phyloP scores from a whole-genome alignment of 441 rosid species.

The Erodium moschatum region DNA sequence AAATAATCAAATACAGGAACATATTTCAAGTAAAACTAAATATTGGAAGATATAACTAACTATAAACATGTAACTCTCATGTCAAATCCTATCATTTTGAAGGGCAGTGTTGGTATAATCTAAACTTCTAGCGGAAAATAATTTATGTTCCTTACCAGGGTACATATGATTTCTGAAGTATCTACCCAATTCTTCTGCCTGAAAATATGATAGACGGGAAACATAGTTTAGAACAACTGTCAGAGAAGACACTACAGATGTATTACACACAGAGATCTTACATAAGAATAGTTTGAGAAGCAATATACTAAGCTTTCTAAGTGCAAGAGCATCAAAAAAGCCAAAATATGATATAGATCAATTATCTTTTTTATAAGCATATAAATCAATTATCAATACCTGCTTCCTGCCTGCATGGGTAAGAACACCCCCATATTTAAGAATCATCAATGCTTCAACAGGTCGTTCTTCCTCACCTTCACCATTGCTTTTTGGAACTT shows the following conservation, averaged over 20 bases:
- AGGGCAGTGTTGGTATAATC: background rate
- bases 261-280: background rate
- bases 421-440: constrained; percentile 98
- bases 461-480: constrained; percentile 97
- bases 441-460: constrained; percentile 94
- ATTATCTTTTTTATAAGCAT: background rate
- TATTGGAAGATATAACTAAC: no score
- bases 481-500: constrained; percentile 55
- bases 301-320: background rate
- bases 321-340: background rate
- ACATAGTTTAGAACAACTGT: constrained; percentile 13
- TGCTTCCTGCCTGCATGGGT: constrained; percentile 99
- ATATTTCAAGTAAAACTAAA: background rate
- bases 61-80: no score
- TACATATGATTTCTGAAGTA: constrained; percentile 94
- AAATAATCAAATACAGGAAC: no score
- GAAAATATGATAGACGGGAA: constrained; percentile 25
- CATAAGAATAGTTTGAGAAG: background rate
- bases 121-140: background rate
- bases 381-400: constrained; percentile 36
- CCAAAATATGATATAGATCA: background rate
- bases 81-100: no score
- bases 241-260: background rate
- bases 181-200: constrained; percentile 99
- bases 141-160: constrained; percentile 54